Evolutionary conservation across 495 filamentous ascomycete genomes (phyloP), one percentile per base, ranked within the genome.

Genomic region (Aspergillus cristatus): DNA sequence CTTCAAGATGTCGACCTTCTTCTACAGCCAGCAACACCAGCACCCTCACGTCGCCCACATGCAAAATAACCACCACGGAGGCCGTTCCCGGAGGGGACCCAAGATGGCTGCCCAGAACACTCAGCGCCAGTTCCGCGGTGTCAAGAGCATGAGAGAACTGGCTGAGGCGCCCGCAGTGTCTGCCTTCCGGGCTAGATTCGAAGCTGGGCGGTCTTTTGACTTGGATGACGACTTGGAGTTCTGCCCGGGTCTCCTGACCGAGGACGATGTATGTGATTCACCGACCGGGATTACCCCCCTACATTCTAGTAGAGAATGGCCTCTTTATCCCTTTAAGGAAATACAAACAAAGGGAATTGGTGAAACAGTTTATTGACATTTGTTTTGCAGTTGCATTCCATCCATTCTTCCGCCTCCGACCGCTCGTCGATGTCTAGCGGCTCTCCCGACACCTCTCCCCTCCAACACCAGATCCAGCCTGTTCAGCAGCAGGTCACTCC

Each of bases 241-340:
- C 63, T 96, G 91, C 57, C 91, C 91, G 3, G 78, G 81, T 48
- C 74, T 98, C 46, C 71, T 96, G 68, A 95, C 89, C 16, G 89
- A 97, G 58, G 88, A 80, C 63, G 91, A 98, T 77, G 90, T 95
- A 79, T 74, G 88, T 84, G n/a, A n/a, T n/a, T n/a, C n/a, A n/a
- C n/a, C n/a, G n/a, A n/a, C n/a, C n/a, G n/a, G n/a, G n/a, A n/a
- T n/a, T n/a, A n/a, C n/a, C n/a, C n/a, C n/a, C n/a, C n/a, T n/a
- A n/a, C n/a, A n/a, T n/a, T n/a, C n/a, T n/a, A n/a, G n/a, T n/a
- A n/a, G n/a, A n/a, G n/a, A n/a, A n/a, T n/a, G n/a, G 20, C 20
- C 8, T 24, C 8, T 4, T 24, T 24, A 4, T 8, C 20, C 20
- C 20, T 24, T 24, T 24, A n/a, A n/a, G n/a, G 8, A 24, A 24